These are phyloP conservation scores for Oryza punctata DNA, from an alignment of 176 grass and related monocot genomes.

Conservation along the genomic window DNA sequence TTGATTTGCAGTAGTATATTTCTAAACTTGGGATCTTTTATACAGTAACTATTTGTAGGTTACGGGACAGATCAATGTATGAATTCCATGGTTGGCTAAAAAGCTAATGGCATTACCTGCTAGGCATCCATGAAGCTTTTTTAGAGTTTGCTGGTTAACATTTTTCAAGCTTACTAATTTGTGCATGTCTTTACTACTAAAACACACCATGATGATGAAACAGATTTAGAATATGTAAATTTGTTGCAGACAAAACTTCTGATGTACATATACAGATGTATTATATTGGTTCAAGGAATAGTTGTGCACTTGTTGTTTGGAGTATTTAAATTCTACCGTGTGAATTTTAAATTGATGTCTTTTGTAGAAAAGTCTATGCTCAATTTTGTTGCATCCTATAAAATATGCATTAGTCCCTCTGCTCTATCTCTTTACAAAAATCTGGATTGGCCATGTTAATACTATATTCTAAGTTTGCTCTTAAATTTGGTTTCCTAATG, in stretches of 20 bases:
- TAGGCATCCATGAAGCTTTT: neutral
- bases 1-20: neutral
- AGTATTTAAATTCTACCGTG: neutral
- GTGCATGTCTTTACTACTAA: neutral
- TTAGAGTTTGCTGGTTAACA: neutral
- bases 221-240: neutral
- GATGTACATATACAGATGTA: conserved; percentile 8
- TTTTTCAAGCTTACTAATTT: neutral
- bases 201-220: neutral
- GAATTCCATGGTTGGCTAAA: neutral
- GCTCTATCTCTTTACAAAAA: neutral
- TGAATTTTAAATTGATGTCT: neutral
- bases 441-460: neutral
- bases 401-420: neutral
- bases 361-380: neutral
- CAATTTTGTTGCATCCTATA: neutral
- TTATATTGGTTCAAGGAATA: neutral
- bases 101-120: neutral
- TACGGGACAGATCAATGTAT: neutral
- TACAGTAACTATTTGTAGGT: neutral
- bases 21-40: neutral
- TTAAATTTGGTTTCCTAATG: neutral
- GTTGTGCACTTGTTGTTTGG: neutral
- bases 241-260: neutral
- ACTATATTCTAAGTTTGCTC: neutral